Evolutionary conservation across 2,329 filamentous ascomycete species (phyloP), one percentile per base, ranked within the genome.

Genomic region (Ophiostoma australiae): DNA sequence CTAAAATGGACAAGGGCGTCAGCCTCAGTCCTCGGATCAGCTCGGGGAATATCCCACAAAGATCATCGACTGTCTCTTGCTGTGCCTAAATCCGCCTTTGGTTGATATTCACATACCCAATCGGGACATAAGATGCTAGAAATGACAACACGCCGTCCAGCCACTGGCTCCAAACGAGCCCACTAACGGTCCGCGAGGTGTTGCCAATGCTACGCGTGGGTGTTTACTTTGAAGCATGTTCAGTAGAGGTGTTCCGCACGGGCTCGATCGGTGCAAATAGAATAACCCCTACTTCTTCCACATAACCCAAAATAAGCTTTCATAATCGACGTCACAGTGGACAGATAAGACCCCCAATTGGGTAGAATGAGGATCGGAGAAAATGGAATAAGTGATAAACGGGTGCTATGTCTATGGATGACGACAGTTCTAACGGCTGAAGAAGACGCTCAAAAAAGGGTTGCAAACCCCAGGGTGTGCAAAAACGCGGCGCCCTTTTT

Each of bases 261-360:
- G 52, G 52, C 52, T 58, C 11, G 52, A 31, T 58, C 23, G 23
- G 52, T 58, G 52, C 23, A 58, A 58, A 15, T 58, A 27, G 52
- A 27, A 58, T 58, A 58, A 58, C 11, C n/a, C n/a, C 10, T 58
- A 58, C 10, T 58, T 58, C n/a, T 58, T 58, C 52, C 4, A 58
- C 52, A 58, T 58, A 58, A 58, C 23, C n/a, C 23, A 15, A 23
- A 23, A 58, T 58, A 58, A 58, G 23, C 52, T 58, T 58, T 58
- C 52, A 58, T 23, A 58, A 58, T 27, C 23, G 52, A 58, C 52
- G 52, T 27, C 52, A 58, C 52, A 23, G 52, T 58, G 23, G 52
- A 27, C 52, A 58, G 27, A 13, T n/a, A 58, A 5, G 13, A 58
- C 52, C n/a, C 27, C 52, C 52, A 58, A 58, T 27, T 27, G 8